Evolutionary conservation across 2,329 filamentous ascomycete genomes (phyloP).

Genomic region (Pyrenophora tritici-repentis): DNA sequence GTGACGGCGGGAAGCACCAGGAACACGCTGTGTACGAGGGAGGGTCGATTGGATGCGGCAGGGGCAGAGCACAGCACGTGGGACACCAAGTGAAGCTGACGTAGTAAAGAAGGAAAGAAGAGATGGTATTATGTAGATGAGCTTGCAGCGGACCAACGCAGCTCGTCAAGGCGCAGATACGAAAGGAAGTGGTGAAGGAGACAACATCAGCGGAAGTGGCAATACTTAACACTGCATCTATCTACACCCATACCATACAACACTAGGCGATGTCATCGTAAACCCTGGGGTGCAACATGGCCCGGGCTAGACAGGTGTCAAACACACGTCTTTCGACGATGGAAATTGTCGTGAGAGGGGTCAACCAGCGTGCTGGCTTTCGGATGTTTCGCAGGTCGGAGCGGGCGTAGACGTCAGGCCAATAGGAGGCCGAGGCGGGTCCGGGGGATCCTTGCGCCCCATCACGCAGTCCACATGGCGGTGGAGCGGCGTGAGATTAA

Average conservation of each 20-base stretch:
- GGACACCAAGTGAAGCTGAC: background rate
- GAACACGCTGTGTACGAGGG: conserved; percentile 1
- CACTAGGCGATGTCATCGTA: conserved; percentile 1
- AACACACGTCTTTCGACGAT: conserved; percentile 6
- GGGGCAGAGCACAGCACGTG: background rate
- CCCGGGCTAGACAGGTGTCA: conserved; percentile 9
- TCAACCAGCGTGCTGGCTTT: conserved; percentile 18
- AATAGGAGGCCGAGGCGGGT: conserved; percentile 15
- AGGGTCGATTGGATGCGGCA: background rate
- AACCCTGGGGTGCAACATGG: conserved; percentile 14
- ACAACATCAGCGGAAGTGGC: conserved; percentile 3
- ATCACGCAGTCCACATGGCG: conserved; percentile 21
- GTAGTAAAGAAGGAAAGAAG: conserved; percentile 13
- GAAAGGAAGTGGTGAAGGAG: conserved; percentile 4
- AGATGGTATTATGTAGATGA: conserved; percentile 12
- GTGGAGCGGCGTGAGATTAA: conserved; percentile 23
- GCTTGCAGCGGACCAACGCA: conserved; percentile 10
- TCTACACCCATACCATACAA: conserved; percentile 8
- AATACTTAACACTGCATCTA: conserved; percentile 14
- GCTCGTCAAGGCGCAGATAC: conserved; percentile 28
- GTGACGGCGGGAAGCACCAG: conserved; percentile 6
- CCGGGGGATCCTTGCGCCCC: conserved; percentile 17
- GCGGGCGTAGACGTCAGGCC: conserved; percentile 12
- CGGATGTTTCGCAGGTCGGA: conserved; percentile 20
- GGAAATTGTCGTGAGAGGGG: conserved; percentile 9